A percentile compares a stretch with the other conserved stretches of the same genome.
Evolutionary conservation across 2,329 filamentous ascomycete genomes (phyloP).

Genomic region (Ophiostoma novo-ulmi): DNA sequence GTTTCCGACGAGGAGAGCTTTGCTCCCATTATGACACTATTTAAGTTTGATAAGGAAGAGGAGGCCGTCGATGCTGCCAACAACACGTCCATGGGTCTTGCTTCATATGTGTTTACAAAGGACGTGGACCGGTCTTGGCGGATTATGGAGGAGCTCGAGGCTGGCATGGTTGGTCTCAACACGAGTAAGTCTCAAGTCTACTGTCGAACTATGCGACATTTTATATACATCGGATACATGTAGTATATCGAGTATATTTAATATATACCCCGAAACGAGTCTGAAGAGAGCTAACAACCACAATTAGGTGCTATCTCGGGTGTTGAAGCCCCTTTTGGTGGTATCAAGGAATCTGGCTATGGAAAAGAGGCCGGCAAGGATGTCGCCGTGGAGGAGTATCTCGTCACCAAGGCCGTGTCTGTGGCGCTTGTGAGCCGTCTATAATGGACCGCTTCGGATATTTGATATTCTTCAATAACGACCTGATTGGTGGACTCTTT

Average conservation of each 20-base stretch:
- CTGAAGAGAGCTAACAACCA: neutral
- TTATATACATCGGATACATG: neutral
- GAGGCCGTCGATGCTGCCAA: slow-evolving; percentile 51
- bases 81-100: slow-evolving; percentile 38
- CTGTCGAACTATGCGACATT: neutral
- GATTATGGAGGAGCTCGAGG: slow-evolving; percentile 49
- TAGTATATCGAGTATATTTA: neutral
- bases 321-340: slow-evolving; percentile 29
- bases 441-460: neutral
- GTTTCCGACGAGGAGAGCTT: slow-evolving; percentile 54
- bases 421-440: neutral
- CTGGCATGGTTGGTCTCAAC: slow-evolving; percentile 53
- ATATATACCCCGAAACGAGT: neutral
- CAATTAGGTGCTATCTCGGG: slow-evolving; percentile 16
- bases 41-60: slow-evolving; percentile 51
- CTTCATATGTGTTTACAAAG: slow-evolving; percentile 33
- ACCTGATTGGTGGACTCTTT: neutral
- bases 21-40: slow-evolving; percentile 50
- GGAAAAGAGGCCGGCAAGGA: slow-evolving; percentile 36
- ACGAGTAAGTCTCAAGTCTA: slow-evolving; percentile 26
- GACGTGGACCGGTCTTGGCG: slow-evolving; percentile 36
- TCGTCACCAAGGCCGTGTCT: slow-evolving; percentile 35
- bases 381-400: slow-evolving; percentile 41
- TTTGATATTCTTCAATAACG: neutral
- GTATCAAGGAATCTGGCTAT: slow-evolving; percentile 29